phyloP scores from a whole-genome alignment of 306 rosid genomes.

The Trifolium fragiferum region DNA sequence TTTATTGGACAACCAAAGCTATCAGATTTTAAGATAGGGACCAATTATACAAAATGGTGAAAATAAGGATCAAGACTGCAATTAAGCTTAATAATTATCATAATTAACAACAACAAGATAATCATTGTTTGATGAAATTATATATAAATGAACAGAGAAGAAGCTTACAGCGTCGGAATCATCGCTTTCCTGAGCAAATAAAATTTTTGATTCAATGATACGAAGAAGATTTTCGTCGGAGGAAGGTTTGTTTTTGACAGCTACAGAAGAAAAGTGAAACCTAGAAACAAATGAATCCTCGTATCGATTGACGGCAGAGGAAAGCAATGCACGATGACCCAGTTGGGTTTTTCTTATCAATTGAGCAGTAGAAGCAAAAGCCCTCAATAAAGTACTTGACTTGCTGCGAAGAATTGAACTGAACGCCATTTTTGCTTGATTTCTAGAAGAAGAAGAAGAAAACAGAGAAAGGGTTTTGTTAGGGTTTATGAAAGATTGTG shows the following conservation, averaged over 20 bases:
- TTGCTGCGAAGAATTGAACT: slow-evolving; percentile 66
- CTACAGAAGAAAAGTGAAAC: slow-evolving; percentile 56
- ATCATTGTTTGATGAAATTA: neutral
- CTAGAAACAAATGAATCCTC: slow-evolving; percentile 39
- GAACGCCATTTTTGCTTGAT: slow-evolving; percentile 63
- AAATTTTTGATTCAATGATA: slow-evolving; percentile 70
- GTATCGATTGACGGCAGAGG: slow-evolving; percentile 46
- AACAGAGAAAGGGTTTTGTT: slow-evolving; percentile 42
- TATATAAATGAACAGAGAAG: neutral
- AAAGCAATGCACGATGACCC: slow-evolving; percentile 42
- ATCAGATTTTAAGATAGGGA: no score
- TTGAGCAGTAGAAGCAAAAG: slow-evolving; percentile 53
- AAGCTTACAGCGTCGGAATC: slow-evolving; percentile 58
- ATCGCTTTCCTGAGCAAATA: slow-evolving; percentile 64
- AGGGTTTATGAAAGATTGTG: slow-evolving; percentile 41
- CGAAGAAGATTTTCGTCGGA: slow-evolving; percentile 67
- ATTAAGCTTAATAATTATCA: neutral
- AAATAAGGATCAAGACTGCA: no score
- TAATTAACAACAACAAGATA: neutral
- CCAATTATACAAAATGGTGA: no score
- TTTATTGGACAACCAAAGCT: no score
- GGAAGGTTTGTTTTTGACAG: slow-evolving; percentile 46
- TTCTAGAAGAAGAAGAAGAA: neutral
- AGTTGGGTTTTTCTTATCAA: slow-evolving; percentile 46
- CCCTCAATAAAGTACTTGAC: slow-evolving; percentile 61